A percentile compares a stretch with the other conserved stretches of the same genome.
Evolutionary conservation across 441 rosid species (phyloP).

Genomic region (Bruguiera hainesii): DNA sequence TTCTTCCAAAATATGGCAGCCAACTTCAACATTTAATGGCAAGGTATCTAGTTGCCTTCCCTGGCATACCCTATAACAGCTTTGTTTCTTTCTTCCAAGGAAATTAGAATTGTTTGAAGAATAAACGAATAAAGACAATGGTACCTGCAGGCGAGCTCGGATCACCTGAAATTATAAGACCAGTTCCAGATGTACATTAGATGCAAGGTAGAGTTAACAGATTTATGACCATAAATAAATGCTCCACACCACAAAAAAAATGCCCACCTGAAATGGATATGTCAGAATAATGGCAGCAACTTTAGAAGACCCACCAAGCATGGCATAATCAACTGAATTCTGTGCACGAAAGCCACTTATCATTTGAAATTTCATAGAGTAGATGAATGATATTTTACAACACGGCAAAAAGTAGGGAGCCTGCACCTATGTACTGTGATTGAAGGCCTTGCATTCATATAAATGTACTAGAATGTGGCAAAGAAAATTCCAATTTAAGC

Average conservation of each 20-base stretch:
- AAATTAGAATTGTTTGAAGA: constrained; percentile 1
- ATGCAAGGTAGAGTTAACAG: constrained; percentile 17
- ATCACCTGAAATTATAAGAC: constrained; percentile 52
- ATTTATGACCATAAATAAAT: constrained; percentile 9
- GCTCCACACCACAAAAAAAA: constrained; percentile 15
- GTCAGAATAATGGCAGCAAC: constrained; percentile 79
- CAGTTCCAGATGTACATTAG: constrained; percentile 16
- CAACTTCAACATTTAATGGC: neutral
- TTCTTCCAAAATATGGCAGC: neutral
- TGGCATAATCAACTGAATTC: constrained; percentile 86
- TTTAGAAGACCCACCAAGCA: constrained; percentile 87
- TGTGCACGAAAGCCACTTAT: constrained; percentile 24
- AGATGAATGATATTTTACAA: too few species aligned
- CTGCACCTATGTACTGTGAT: neutral
- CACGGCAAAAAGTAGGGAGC: neutral
- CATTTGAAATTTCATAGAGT: constrained; percentile 2
- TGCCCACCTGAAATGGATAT: constrained; percentile 76
- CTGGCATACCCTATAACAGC: constrained; percentile 8
- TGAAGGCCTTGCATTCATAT: neutral
- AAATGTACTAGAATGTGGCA: neutral
- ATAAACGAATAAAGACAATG: neutral
- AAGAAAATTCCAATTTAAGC: constrained; percentile 6
- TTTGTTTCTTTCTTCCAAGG: neutral
- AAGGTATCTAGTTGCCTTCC: constrained; percentile 4
- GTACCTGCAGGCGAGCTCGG: constrained; percentile 89